A percentile compares a stretch with the other conserved stretches of the same genome.
These are phyloP conservation scores for Medicago arabica DNA, from an alignment of 306 rosid genomes.

Conservation along the genomic window DNA sequence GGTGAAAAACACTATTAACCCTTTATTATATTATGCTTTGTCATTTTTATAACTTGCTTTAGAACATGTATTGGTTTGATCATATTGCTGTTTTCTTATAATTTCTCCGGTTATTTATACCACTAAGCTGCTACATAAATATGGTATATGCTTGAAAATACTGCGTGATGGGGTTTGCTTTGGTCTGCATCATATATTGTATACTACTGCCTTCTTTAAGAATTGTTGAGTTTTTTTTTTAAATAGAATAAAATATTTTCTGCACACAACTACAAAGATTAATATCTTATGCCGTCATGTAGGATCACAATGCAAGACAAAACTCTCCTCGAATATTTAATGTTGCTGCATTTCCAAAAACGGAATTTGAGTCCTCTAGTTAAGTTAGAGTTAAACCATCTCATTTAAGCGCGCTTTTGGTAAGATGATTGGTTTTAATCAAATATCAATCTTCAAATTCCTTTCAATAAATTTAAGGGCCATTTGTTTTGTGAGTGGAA, in stretches of 20 bases:
- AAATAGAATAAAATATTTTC: background rate
- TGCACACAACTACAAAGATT: background rate
- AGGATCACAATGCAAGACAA: too few species aligned
- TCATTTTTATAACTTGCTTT: slow-evolving; percentile 26
- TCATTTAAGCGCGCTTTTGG: background rate
- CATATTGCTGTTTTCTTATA: background rate
- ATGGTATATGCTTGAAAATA: background rate
- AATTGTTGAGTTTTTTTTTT: too few species aligned
- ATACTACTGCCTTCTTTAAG: too few species aligned
- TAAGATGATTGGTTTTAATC: slow-evolving; percentile 35
- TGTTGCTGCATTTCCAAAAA: background rate
- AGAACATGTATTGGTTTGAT: slow-evolving; percentile 25
- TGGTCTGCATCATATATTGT: slow-evolving; percentile 1
- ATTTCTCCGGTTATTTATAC: background rate
- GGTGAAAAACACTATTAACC: too few species aligned
- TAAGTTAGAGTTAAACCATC: background rate
- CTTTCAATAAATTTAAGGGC: slow-evolving; percentile 43
- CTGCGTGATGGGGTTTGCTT: background rate
- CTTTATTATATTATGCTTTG: too few species aligned
- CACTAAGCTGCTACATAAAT: background rate
- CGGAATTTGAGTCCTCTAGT: background rate
- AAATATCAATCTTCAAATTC: slow-evolving; percentile 34
- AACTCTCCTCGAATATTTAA: too few species aligned
- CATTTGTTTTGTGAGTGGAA: slow-evolving; percentile 59
- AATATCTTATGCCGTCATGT: too few species aligned